Conservation (phyloP, 2,329 filamentous ascomycete genomes). For the Dryadomyces sulphureus region DNA sequence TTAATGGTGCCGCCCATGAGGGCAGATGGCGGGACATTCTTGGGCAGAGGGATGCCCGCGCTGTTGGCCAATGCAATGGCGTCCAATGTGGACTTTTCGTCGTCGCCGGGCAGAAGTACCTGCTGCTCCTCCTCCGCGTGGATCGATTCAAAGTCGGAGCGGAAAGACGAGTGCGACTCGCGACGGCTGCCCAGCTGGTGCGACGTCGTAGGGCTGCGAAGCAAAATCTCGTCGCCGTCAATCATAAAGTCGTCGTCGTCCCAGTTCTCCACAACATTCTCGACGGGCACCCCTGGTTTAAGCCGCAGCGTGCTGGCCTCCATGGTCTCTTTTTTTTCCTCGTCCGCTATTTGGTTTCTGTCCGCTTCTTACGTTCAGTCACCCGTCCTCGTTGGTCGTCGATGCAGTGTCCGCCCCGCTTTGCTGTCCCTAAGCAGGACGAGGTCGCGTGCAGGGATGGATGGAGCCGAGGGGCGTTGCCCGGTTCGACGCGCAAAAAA, state of each 20-base stretch:
- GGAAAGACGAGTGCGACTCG: conserved; percentile 70
- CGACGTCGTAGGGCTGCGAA: conserved; percentile 32
- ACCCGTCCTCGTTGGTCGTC: no score
- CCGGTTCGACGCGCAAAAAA: not conserved
- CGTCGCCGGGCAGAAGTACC: conserved; percentile 68
- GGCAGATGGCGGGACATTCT: conserved; percentile 75
- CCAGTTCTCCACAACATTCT: conserved; percentile 58
- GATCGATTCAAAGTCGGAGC: conserved; percentile 66
- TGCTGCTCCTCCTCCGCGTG: conserved; percentile 79
- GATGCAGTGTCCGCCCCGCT: no score
- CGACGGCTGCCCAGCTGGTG: conserved; percentile 39
- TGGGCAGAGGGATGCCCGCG: conserved; percentile 82
- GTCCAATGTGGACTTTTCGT: conserved; percentile 69
- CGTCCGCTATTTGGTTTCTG: not conserved
- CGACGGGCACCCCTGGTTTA: conserved; percentile 37
- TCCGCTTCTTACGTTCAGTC: not conserved
- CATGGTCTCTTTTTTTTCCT: conserved; percentile 22
- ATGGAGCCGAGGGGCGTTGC: not conserved
- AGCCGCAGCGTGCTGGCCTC: conserved; percentile 39
- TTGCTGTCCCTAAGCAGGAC: not conserved
- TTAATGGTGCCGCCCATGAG: conserved; percentile 89
- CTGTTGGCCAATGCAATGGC: conserved; percentile 77
- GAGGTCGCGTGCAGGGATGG: conserved; percentile 6
- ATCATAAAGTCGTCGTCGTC: conserved; percentile 65
- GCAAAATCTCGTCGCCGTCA: conserved; percentile 49